Base-by-base conservation (phyloP, 1,284 basidiomycete genomes). In the Naganishia liquefaciens region DNA sequence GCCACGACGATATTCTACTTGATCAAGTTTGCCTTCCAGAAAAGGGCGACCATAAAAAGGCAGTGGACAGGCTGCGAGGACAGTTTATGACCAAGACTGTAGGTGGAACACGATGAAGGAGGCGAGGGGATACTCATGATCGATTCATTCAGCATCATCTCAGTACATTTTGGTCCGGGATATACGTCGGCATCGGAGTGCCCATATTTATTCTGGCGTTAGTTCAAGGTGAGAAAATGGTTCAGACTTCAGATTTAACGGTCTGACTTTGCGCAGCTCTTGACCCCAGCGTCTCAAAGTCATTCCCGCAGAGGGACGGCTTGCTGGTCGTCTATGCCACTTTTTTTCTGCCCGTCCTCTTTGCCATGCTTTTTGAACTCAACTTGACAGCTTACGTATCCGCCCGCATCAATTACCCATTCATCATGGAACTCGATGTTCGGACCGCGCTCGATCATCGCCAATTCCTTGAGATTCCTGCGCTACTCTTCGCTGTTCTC, bases 351-450 rank as follows among this genome's bases (percentile, higher is more conserved):
- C 92, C 93, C 0, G 82, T 88, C 2, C 69, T 95, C 6, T 91
- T 97, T 74, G 81, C 86, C 0, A 72, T 94, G 39, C 80, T 96
- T 0, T 86, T 97, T 52, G 90, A 89, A 28, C 66, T 90, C 47
- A 95, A 98, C 75, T 71, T 97, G 11, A 72, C 87, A 19, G 88
- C 88, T 0, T 62, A 65, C 30, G 51, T 67, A 7, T 76, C 79
- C 1, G 80, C 85, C 5, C 82, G 88, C 54, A 89, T 93, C 70
- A 93, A 92, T 74, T 90, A 91, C 68, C 83, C 86, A 23, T 95
- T 97, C 76, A 94, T 97, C 58, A 94, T 97, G 92, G 91, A 91
- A 75, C 77, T 94, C 60, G 86, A 94, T 70, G 77, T 88, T 13
- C 82, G 89, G 60, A 87, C 87, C 33, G 85, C 84, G 42, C 80